Evolutionary conservation across 768 basidiomycete species (phyloP), one percentile per base, ranked within the genome.

Genomic region (Lactarius vividus): DNA sequence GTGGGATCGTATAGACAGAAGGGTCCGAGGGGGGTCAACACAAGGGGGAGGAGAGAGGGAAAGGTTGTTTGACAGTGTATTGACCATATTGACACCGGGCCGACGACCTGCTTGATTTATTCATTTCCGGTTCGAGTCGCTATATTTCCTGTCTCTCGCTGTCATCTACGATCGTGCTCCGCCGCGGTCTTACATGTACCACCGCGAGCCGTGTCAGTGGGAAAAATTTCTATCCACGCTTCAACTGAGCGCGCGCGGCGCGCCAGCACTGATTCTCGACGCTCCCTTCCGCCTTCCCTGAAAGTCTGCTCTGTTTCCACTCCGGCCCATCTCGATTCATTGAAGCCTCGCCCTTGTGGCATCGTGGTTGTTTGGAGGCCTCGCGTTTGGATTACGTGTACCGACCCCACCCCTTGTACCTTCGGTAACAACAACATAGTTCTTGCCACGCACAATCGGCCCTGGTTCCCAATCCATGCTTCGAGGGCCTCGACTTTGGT

Each of bases 401-500:
- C 40, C 28, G 62, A 56, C 37, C 61, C 18, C 57, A 52, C 49
- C 61, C 61, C 53, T 67, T 54, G 57, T 66, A 52, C 56, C 53
- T 57, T 69, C 57, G 67, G 59, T 57, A 57, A 54, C 4, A 57
- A 54, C 11, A 1, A 52, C 44, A 59, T 61, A 57, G 46, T 59
- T 61, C 42, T 58, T n/a, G 49, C 59, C 59, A 58, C 56, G 60
- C 63, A 69, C 49, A 13, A 67, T 53, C 52, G 44, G 66, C 58
- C 62, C 66, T 64, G 65, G 61, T 59, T 52, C 66, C 44, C 65
- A 57, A 28, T 31, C 55, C 57, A 70, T 37, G 67, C 67, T 65
- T 70, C 69, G 26, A 70, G 15, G 67, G 69, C 42, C 69, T 68
- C 67, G 69, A 69, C 62, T 57, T 68, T 65, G 11, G 23, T 52